Evolutionary conservation across 2,329 filamentous ascomycete genomes (phyloP).

Genomic region (Periglandula ipomoeae): DNA sequence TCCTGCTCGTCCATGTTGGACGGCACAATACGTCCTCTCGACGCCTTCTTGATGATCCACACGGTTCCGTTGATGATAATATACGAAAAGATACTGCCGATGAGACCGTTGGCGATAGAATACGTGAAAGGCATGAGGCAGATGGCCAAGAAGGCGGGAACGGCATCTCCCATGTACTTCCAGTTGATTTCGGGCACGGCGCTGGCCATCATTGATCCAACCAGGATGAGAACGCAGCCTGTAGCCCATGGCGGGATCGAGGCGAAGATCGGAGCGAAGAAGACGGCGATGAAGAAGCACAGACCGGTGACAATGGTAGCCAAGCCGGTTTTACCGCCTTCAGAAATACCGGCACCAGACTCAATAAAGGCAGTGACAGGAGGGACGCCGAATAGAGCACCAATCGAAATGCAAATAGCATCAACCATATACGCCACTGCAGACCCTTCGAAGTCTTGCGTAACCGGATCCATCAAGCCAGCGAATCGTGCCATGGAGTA

Average conservation of each 20-base stretch:
- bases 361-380: conserved; percentile 84
- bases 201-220: conserved; percentile 79
- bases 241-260: conserved; percentile 87
- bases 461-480: conserved; percentile 69
- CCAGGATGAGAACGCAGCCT: conserved; percentile 76
- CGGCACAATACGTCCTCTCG: conserved; percentile 62
- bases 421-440: conserved; percentile 79
- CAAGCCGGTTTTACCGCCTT: conserved; percentile 78
- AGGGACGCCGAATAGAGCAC: conserved; percentile 65
- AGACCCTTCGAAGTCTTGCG: conserved; percentile 81
- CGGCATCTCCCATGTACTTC: conserved; percentile 73
- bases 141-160: conserved; percentile 78
- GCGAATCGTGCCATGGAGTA: conserved; percentile 87
- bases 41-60: conserved; percentile 57
- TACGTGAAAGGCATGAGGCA: conserved; percentile 86
- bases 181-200: conserved; percentile 80
- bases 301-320: conserved; percentile 70
- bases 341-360: conserved; percentile 81
- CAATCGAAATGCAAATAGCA: conserved; percentile 68
- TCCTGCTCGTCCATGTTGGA: conserved; percentile 70
- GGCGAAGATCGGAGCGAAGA: conserved; percentile 85
- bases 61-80: conserved; percentile 64
- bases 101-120: conserved; percentile 78
- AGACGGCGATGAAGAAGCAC: conserved; percentile 79
- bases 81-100: conserved; percentile 70